These are phyloP conservation scores for Sequoiadendron giganteum DNA, from an alignment of 75 land plant genomes.

Conservation along the genomic window DNA sequence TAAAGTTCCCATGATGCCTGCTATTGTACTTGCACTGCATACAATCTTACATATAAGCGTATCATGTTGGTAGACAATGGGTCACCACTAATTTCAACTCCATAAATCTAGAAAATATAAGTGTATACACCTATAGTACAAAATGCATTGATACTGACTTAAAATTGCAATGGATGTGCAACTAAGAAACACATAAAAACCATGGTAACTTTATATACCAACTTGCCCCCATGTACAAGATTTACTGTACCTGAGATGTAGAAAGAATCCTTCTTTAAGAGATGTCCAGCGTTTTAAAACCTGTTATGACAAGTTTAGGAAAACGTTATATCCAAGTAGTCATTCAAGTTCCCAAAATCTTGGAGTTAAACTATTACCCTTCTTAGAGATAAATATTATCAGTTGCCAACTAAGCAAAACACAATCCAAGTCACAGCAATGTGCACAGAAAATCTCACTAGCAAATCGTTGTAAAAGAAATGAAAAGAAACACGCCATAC, in stretches of 20 bases:
- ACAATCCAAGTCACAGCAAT: background rate
- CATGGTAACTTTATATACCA: background rate
- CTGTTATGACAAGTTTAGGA: constrained; percentile 24
- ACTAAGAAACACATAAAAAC: background rate
- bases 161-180: background rate
- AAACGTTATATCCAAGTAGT: background rate
- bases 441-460: background rate
- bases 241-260: constrained; percentile 64
- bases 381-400: background rate
- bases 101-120: background rate
- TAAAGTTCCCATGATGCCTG: constrained; percentile 64
- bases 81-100: background rate
- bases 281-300: constrained; percentile 46
- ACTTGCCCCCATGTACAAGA: background rate
- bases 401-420: background rate
- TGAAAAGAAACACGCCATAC: background rate
- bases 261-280: constrained; percentile 63
- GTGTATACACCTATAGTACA: background rate
- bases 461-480: background rate
- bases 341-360: constrained; percentile 13
- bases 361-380: background rate
- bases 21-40: constrained; percentile 67
- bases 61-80: constrained; percentile 2
- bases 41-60: constrained; percentile 1
- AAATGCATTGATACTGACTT: background rate